Evolutionary conservation across 2,329 filamentous ascomycete species (phyloP).

Genomic region (Chaetothyriales sp.): DNA sequence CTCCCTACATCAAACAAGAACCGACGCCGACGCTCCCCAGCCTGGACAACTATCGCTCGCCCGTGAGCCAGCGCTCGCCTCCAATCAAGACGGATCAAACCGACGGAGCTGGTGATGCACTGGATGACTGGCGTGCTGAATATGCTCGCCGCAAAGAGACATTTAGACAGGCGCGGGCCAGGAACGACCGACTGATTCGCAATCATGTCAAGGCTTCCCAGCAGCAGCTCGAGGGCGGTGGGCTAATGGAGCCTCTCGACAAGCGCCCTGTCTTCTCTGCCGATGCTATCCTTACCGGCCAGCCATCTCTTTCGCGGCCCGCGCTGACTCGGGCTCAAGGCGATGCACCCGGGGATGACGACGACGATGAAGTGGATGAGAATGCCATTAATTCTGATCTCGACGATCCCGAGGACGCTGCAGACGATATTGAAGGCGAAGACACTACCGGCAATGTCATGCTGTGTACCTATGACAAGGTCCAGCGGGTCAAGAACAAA

Average conservation of each 20-base stretch:
- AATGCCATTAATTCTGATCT: constrained; percentile 98
- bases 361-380: constrained; percentile 55
- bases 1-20: constrained; percentile 21
- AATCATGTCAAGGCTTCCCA: constrained; percentile 29
- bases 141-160: constrained; percentile 29
- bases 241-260: constrained; percentile 29
- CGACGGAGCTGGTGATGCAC: constrained; percentile 54
- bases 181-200: constrained; percentile 27
- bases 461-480: constrained; percentile 99
- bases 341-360: constrained; percentile 39
- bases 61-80: constrained; percentile 20
- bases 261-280: constrained; percentile 24
- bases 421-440: constrained; percentile 76
- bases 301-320: constrained; percentile 8
- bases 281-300: constrained; percentile 25
- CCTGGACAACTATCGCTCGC: not conserved
- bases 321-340: constrained; percentile 28
- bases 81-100: constrained; percentile 45
- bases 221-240: constrained; percentile 30
- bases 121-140: constrained; percentile 39
- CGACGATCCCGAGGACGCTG: constrained; percentile 82
- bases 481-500: constrained; percentile 98
- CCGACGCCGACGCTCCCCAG: constrained; percentile 1
- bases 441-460: constrained; percentile 78
- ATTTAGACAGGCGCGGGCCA: constrained; percentile 22